phyloP scores from a whole-genome alignment of 768 basidiomycete species.

The Tephrocybe sp. region DNA sequence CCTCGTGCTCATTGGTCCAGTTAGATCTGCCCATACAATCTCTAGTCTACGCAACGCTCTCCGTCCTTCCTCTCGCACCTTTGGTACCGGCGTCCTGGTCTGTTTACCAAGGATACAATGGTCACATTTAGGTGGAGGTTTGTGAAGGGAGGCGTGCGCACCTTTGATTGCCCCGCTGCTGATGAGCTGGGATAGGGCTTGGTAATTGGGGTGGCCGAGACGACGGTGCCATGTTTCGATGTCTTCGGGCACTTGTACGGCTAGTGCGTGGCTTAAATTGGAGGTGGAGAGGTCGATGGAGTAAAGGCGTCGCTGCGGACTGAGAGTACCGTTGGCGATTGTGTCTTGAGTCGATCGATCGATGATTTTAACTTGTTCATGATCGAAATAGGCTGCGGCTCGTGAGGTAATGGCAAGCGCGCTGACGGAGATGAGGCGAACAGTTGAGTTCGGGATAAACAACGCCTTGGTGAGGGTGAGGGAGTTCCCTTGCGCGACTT shows the following conservation, averaged over 20 bases:
- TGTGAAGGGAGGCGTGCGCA: no score
- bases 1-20: no score
- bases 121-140: no score
- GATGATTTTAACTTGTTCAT: background rate
- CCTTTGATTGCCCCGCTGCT: no score
- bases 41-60: no score
- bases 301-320: constrained; percentile 15
- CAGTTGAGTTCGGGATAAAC: constrained; percentile 20
- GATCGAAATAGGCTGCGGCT: constrained; percentile 16
- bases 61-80: no score
- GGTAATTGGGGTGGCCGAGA: no score
- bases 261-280: constrained; percentile 15
- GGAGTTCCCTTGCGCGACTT: background rate
- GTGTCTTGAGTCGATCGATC: constrained; percentile 3
- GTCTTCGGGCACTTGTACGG: background rate
- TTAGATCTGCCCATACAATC: no score
- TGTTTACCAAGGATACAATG: no score
- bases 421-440: constrained; percentile 23
- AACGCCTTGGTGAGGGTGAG: constrained; percentile 17
- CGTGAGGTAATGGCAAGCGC: constrained; percentile 12
- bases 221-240: no score
- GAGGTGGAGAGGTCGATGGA: constrained; percentile 11
- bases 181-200: no score
- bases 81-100: no score
- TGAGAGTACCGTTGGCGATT: constrained; percentile 14